Base-by-base conservation (phyloP, 108 stramenopile genomes). In the Bacterosira constricta region DNA sequence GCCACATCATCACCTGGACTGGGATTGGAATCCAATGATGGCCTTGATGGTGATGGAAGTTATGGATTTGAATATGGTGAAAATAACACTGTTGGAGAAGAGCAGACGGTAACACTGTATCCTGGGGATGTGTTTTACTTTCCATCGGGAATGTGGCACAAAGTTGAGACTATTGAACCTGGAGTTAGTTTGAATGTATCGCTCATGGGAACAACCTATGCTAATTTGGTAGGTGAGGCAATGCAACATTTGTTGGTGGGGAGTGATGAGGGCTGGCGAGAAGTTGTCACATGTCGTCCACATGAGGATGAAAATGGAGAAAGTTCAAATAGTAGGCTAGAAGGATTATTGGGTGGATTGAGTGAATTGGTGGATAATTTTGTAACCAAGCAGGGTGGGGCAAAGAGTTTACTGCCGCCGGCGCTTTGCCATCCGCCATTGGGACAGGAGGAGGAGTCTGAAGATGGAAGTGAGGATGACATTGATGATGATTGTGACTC, bases 61-160 rank as follows among this genome's bases (percentile, higher is more conserved):
- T 72, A 74, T 65, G 78, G 85, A 53, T 91, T 87, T 68, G 88
- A 86, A 38, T 62, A 69, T 23, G 66, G 59, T 27, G 79, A 72
- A 8, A 65, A 68, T 41, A 92, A 90, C 74, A 83, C 85, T 0
- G 59, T 30, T 27, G 95, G 91, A 0, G 29, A 64, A 13, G 87
- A 83, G 30, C 54, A 74, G 34, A 73, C 62, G 13, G 57, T 95
- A 5, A 65, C 64, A 34, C 38, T 97, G 32, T 37, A 85, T 30
- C 85, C 94, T 0, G 97, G 97, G 11, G 97, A 97, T 79, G 88
- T 94, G 8, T 71, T 96, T 12, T 97, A 97, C 66, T 91, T 93
- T 69, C 97, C 97, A 23, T 91, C 97, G 0, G 89, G 89, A 2
- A 89, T 95, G 88, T 97, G 90, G 92, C 97, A 97, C 66, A 80